These are phyloP conservation scores for Aureobasidium zeae DNA, from an alignment of 2,329 filamentous ascomycete genomes.

Conservation along the genomic window DNA sequence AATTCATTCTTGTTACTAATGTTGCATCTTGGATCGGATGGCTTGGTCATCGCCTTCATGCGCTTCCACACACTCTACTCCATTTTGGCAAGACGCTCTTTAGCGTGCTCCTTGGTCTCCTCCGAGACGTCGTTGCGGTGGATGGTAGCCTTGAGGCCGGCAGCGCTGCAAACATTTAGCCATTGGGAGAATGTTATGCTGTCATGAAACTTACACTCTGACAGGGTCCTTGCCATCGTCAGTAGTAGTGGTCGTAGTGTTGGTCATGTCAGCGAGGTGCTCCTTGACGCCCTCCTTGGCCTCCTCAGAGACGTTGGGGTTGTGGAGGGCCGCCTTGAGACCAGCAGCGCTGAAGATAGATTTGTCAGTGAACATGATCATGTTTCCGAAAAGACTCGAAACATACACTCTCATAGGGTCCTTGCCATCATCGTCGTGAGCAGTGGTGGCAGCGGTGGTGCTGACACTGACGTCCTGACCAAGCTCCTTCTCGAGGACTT, in stretches of 20 bases:
- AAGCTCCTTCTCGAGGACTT: slow-evolving; percentile 45
- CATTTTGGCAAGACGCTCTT: slow-evolving; percentile 42
- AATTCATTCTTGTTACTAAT: not conserved
- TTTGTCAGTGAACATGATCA: not conserved
- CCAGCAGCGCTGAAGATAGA: slow-evolving; percentile 18
- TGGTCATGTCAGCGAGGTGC: slow-evolving; percentile 39
- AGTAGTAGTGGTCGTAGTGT: slow-evolving; percentile 17
- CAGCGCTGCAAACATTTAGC: slow-evolving; percentile 14
- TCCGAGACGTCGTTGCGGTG: slow-evolving; percentile 49
- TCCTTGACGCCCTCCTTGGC: slow-evolving; percentile 49
- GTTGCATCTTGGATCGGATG: not conserved
- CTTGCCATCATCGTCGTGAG: slow-evolving; percentile 21
- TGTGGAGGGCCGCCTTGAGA: slow-evolving; percentile 40
- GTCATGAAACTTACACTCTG: slow-evolving; percentile 39
- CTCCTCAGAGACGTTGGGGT: slow-evolving; percentile 48
- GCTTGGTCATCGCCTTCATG: not conserved
- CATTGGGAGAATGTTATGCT: not conserved
- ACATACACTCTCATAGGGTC: slow-evolving; percentile 48
- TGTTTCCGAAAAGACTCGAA: not conserved
- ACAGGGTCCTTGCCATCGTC: slow-evolving; percentile 34
- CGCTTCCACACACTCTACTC: not conserved
- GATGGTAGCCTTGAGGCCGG: slow-evolving; percentile 33
- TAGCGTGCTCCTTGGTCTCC: slow-evolving; percentile 47
- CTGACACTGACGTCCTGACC: slow-evolving; percentile 20
- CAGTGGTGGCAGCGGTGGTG: not conserved